A percentile compares a stretch with the other conserved stretches of the same genome.
phyloP scores from a whole-genome alignment of 139 green algal species.

The Nannochloris sp. region DNA sequence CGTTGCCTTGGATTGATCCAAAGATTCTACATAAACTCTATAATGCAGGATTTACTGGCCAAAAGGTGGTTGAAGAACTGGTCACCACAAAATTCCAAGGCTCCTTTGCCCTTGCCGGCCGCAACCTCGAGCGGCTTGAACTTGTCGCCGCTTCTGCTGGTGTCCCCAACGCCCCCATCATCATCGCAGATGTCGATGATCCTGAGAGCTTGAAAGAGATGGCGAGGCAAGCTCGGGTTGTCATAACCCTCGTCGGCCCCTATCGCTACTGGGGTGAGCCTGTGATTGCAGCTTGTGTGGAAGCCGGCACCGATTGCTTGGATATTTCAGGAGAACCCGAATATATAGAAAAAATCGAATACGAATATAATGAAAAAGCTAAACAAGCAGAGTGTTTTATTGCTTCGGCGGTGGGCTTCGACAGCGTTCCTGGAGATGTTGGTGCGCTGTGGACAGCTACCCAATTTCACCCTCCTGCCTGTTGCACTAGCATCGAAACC shows the following conservation, averaged over 20 bases:
- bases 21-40: not conserved
- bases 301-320: constrained; percentile 49
- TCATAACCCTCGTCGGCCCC: constrained; percentile 57
- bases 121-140: constrained; percentile 23
- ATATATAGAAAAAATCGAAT: constrained; percentile 64
- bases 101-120: constrained; percentile 23
- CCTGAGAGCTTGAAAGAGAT: constrained; percentile 11
- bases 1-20: too few species aligned
- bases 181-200: constrained; percentile 40
- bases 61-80: constrained; percentile 29
- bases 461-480: constrained; percentile 21
- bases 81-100: not conserved
- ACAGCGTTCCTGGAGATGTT: constrained; percentile 38
- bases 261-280: constrained; percentile 50
- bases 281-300: constrained; percentile 44
- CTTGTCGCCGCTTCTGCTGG: not conserved
- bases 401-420: constrained; percentile 49
- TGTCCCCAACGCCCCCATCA: constrained; percentile 5
- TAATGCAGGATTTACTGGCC: constrained; percentile 44
- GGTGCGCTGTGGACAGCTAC: constrained; percentile 4
- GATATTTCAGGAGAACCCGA: constrained; percentile 69
- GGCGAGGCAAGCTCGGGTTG: constrained; percentile 18
- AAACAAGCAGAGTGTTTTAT: constrained; percentile 25
- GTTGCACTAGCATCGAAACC: constrained; percentile 30
- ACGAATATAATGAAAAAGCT: constrained; percentile 30